phyloP scores from a whole-genome alignment of 1,284 basidiomycete genomes.

The Mycosarcoma mackinlayi region DNA sequence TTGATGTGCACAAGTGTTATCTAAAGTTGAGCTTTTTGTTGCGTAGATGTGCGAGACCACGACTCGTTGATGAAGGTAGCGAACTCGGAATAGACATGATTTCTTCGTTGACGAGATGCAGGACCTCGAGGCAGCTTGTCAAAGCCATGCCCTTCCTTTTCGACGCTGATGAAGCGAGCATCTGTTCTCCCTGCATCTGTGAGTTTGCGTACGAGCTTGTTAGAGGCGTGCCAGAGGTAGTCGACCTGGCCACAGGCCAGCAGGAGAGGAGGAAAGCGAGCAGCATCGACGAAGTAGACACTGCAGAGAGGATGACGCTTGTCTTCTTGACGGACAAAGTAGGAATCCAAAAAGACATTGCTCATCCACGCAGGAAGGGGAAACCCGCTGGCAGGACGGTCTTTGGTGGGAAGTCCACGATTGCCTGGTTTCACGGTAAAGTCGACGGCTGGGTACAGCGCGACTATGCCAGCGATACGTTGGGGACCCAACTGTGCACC shows the following conservation, averaged over 20 bases:
- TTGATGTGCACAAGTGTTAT: too few species aligned
- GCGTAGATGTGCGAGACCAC: constrained; percentile 8
- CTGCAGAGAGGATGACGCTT: constrained; percentile 45
- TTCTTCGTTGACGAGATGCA: constrained; percentile 36
- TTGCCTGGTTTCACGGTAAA: constrained; percentile 37
- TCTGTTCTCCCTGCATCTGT: constrained; percentile 33
- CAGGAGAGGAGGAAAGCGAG: constrained; percentile 43
- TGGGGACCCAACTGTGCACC: constrained; percentile 38
- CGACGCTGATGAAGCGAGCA: constrained; percentile 42
- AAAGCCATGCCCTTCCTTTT: constrained; percentile 60
- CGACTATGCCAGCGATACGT: constrained; percentile 43
- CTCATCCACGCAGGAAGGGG: constrained; percentile 45
- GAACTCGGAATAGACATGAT: constrained; percentile 31
- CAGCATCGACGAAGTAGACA: constrained; percentile 32
- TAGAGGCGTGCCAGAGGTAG: constrained; percentile 50
- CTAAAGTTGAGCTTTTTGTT: constrained; percentile 14
- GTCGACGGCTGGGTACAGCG: constrained; percentile 50
- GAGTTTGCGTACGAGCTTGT: constrained; percentile 47
- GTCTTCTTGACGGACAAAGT: constrained; percentile 41
- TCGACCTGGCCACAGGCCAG: constrained; percentile 54
- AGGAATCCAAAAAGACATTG: constrained; percentile 47
- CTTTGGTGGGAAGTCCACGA: constrained; percentile 18
- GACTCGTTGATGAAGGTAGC: constrained; percentile 61
- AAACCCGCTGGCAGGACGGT: constrained; percentile 40
- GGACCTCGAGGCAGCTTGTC: constrained; percentile 53